Conservation (phyloP, 495 filamentous ascomycete species). For the Beverwykella pulmonaria region DNA sequence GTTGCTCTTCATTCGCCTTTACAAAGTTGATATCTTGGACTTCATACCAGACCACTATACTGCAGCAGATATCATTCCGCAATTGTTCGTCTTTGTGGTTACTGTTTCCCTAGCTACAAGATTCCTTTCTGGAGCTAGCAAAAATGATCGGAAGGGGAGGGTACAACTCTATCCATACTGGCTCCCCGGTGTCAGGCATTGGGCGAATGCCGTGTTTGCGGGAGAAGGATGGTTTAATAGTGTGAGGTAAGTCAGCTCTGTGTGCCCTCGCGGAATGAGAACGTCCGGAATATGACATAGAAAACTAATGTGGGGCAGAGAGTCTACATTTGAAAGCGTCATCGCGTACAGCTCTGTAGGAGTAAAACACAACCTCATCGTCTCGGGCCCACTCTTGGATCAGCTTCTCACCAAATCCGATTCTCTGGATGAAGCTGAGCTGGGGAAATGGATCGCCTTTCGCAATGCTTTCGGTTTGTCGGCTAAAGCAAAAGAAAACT, state of each 20-base stretch:
- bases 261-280: background rate
- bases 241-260: conserved; percentile 50
- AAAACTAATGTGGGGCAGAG: conserved; percentile 35
- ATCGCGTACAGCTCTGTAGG: conserved; percentile 58
- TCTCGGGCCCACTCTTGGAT: conserved; percentile 55
- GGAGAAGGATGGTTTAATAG: conserved; percentile 50
- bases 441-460: conserved; percentile 49
- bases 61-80: conserved; percentile 16
- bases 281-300: background rate
- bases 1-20: conserved; percentile 14
- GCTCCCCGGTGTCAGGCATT: conserved; percentile 61
- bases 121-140: conserved; percentile 16
- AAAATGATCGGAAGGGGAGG: conserved; percentile 31
- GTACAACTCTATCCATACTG: conserved; percentile 60
- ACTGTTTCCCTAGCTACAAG: conserved; percentile 34
- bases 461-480: conserved; percentile 57
- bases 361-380: conserved; percentile 54
- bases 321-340: conserved; percentile 49
- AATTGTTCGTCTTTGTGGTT: conserved; percentile 27
- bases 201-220: conserved; percentile 52
- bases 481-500: conserved; percentile 41
- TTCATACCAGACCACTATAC: conserved; percentile 13
- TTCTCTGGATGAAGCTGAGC: conserved; percentile 41
- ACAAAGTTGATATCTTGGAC: background rate
- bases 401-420: conserved; percentile 49